Percentiles rank a stretch among this genome's conserved stretches.
Conservation (phyloP, 768 basidiomycete species). For the Naganishia onofrii region DNA sequence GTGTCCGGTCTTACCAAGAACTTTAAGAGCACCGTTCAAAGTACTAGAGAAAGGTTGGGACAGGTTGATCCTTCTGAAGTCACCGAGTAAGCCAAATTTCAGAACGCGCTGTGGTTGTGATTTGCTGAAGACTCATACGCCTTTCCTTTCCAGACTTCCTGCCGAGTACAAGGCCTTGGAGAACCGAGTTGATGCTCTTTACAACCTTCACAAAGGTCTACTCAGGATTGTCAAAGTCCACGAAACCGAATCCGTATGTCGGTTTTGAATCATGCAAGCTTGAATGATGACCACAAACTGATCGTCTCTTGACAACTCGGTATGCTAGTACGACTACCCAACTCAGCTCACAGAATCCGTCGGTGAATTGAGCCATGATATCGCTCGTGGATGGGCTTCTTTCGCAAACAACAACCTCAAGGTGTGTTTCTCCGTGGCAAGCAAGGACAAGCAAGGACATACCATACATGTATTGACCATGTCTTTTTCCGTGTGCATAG, state of each 20-base stretch:
- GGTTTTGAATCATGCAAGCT: neutral
- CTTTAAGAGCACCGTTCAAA: slow-evolving; percentile 49
- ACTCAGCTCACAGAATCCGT: slow-evolving; percentile 62
- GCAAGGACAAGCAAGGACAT: neutral
- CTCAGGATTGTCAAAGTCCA: slow-evolving; percentile 87
- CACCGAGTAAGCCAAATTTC: slow-evolving; percentile 77
- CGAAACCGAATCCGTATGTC: slow-evolving; percentile 65
- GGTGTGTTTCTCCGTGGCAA: slow-evolving; percentile 34
- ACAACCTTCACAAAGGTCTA: slow-evolving; percentile 68
- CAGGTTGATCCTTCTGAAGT: slow-evolving; percentile 87
- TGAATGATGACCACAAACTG: neutral
- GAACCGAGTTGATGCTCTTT: slow-evolving; percentile 86
- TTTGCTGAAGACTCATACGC: neutral
- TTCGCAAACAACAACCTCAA: slow-evolving; percentile 54
- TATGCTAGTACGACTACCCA: slow-evolving; percentile 59
- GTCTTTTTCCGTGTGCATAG: slow-evolving; percentile 27
- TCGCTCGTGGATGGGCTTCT: slow-evolving; percentile 45
- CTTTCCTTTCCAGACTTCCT: slow-evolving; percentile 37
- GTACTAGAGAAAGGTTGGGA: slow-evolving; percentile 69
- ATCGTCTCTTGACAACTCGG: slow-evolving; percentile 42
- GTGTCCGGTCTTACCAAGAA: slow-evolving; percentile 44
- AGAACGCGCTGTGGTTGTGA: neutral
- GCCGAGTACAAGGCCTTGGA: slow-evolving; percentile 96
- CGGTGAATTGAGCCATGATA: slow-evolving; percentile 43
- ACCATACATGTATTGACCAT: slow-evolving; percentile 21